Conservation (phyloP, 2,329 filamentous ascomycete genomes). For the Ophiocordyceps camponoti-leonardi region DNA sequence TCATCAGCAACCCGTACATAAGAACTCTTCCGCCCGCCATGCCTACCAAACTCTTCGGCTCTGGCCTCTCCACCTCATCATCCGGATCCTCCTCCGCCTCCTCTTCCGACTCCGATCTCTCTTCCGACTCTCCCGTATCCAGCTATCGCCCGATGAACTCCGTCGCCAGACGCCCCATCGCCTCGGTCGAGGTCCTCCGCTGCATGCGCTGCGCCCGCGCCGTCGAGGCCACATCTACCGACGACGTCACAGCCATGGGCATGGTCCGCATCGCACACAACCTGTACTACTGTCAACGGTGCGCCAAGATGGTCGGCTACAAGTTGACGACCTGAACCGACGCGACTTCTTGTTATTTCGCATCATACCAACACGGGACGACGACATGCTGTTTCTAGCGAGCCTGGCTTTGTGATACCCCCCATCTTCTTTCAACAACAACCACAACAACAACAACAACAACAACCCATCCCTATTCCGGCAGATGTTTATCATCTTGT, state of each 20-base stretch:
- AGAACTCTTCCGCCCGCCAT: neutral
- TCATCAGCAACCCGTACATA: too few relatives aligned
- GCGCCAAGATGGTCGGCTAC: constrained; percentile 46
- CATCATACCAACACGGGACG: neutral
- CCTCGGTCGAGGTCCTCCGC: constrained; percentile 41
- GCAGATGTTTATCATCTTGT: too few relatives aligned
- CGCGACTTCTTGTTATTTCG: constrained; percentile 1
- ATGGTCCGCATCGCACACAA: constrained; percentile 50
- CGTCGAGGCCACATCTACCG: constrained; percentile 42
- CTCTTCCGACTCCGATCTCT: constrained; percentile 24
- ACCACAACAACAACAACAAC: too few relatives aligned
- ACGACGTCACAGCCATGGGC: constrained; percentile 37
- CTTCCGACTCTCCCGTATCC: constrained; percentile 12
- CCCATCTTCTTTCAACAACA: too few relatives aligned
- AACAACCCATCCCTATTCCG: too few relatives aligned
- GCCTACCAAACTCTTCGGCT: constrained; percentile 5
- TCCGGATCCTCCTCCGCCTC: constrained; percentile 20
- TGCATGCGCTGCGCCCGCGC: constrained; percentile 44
- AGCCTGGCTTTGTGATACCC: neutral
- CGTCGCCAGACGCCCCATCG: constrained; percentile 20
- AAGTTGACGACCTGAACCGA: constrained; percentile 23
- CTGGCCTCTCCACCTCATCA: constrained; percentile 12
- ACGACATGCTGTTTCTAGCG: neutral
- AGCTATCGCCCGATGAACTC: constrained; percentile 25
- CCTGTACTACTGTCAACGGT: constrained; percentile 49